Percentiles rank a stretch among this genome's conserved stretches.
These are phyloP conservation scores for Camelina neglecta DNA, from an alignment of 345 rosid genomes.

Conservation along the genomic window DNA sequence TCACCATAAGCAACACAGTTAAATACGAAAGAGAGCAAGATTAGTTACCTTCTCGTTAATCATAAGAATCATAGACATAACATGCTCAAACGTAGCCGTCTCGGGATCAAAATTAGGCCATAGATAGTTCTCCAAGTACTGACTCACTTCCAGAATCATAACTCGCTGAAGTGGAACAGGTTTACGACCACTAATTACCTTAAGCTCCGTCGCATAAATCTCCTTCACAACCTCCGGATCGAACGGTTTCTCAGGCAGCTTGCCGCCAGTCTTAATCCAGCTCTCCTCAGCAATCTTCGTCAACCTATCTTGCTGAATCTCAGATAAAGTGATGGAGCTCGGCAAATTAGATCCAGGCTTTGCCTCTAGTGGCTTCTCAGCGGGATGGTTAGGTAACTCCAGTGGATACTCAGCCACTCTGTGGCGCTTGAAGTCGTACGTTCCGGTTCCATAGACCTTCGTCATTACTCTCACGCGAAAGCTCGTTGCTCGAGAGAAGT, in stretches of 20 bases:
- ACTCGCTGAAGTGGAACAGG: conserved; percentile 93
- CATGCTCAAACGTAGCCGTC: conserved; percentile 86
- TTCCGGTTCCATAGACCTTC: conserved; percentile 90
- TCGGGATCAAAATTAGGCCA: conserved; percentile 92
- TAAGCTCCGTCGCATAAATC: conserved; percentile 80
- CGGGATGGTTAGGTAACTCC: conserved; percentile 55
- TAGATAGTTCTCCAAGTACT: conserved; percentile 90
- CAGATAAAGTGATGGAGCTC: conserved; percentile 81
- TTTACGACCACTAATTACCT: conserved; percentile 72
- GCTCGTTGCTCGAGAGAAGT: conserved; percentile 19
- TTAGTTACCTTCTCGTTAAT: conserved; percentile 79
- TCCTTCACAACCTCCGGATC: conserved; percentile 77
- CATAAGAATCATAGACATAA: conserved; percentile 98
- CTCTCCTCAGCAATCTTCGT: conserved; percentile 81
- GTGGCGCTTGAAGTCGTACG: conserved; percentile 98
- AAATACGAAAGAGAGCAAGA: conserved; percentile 8
- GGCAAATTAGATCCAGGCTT: conserved; percentile 68
- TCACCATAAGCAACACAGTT: background rate
- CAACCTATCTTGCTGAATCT: conserved; percentile 87
- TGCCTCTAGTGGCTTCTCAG: conserved; percentile 62
- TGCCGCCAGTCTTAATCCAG: conserved; percentile 64
- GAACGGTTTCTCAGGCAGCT: conserved; percentile 56
- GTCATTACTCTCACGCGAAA: conserved; percentile 56
- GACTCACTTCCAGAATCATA: conserved; percentile 95
- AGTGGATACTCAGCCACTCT: conserved; percentile 95